A percentile compares a stretch with the other conserved stretches of the same genome.
These are phyloP conservation scores for Hyaloscypha variabilis DNA, from an alignment of 495 filamentous ascomycete species.

Conservation along the genomic window DNA sequence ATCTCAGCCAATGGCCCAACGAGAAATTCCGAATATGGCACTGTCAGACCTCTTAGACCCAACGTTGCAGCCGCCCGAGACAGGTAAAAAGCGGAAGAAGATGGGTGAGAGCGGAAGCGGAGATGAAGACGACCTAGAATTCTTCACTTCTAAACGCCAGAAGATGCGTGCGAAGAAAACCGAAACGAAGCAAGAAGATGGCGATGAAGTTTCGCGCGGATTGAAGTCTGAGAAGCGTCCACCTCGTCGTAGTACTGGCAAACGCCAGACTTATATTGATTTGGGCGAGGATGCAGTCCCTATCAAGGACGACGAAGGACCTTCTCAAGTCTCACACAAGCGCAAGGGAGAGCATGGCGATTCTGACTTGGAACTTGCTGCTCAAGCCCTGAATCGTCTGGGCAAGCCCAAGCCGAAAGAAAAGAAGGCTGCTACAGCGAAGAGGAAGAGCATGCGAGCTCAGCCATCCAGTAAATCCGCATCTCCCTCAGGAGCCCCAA, in stretches of 20 bases:
- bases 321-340: conserved; percentile 1
- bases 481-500: conserved; percentile 5
- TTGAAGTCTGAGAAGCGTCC: conserved; percentile 9
- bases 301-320: conserved; percentile 25
- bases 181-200: not conserved
- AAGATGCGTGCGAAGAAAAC: conserved; percentile 21
- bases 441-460: conserved; percentile 14
- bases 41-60: conserved; percentile 27
- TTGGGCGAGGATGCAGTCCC: conserved; percentile 28
- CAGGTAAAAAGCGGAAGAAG: conserved; percentile 22
- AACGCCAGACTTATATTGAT: conserved; percentile 25
- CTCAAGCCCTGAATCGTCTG: conserved; percentile 13
- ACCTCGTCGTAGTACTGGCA: conserved; percentile 20
- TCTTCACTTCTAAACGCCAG: conserved; percentile 28
- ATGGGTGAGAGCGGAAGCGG: conserved; percentile 5
- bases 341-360: conserved; percentile 1
- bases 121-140: conserved; percentile 25
- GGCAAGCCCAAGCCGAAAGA: conserved; percentile 13
- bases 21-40: conserved; percentile 23
- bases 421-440: not conserved
- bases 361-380: conserved; percentile 18
- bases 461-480: not conserved
- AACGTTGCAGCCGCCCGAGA: conserved; percentile 1
- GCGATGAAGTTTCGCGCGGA: not conserved
- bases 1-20: not conserved